These are phyloP conservation scores for Annulohypoxylon truncatum DNA, from an alignment of 2,329 filamentous ascomycete species.

Conservation along the genomic window DNA sequence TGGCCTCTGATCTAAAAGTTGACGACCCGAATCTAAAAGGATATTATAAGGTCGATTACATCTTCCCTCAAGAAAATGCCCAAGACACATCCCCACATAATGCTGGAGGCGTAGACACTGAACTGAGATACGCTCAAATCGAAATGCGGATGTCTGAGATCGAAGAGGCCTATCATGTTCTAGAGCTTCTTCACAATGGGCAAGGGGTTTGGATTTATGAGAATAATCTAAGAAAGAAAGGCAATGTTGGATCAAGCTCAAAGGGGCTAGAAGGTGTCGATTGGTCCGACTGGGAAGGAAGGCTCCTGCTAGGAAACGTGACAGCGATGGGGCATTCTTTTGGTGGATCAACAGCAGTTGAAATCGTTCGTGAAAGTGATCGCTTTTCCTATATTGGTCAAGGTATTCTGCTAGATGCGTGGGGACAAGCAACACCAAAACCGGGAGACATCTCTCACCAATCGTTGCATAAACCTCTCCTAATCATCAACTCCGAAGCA, in stretches of 20 bases:
- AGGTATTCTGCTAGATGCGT: constrained; percentile 74
- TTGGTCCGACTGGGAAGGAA: constrained; percentile 67
- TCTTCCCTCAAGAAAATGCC: constrained; percentile 69
- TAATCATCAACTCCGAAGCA: constrained; percentile 74
- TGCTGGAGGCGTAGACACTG: constrained; percentile 68
- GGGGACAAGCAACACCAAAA: constrained; percentile 64
- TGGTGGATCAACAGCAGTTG: constrained; percentile 72
- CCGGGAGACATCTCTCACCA: constrained; percentile 58
- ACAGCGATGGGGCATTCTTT: constrained; percentile 75
- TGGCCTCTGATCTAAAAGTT: constrained; percentile 47
- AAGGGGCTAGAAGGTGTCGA: constrained; percentile 65
- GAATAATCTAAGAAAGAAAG: constrained; percentile 66
- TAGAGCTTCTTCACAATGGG: constrained; percentile 66
- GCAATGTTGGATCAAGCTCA: constrained; percentile 69
- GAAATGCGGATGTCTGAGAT: constrained; percentile 72
- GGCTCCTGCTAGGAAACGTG: constrained; percentile 67
- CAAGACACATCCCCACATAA: constrained; percentile 65
- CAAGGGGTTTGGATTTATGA: constrained; percentile 62
- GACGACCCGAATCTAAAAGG: constrained; percentile 52
- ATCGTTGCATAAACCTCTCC: constrained; percentile 63
- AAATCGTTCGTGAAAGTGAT: constrained; percentile 66
- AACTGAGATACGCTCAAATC: constrained; percentile 70
- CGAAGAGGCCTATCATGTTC: constrained; percentile 69
- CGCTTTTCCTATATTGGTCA: constrained; percentile 69
- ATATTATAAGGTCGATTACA: constrained; percentile 68